These are phyloP conservation scores for Lachnellula cervina DNA, from an alignment of 2,329 filamentous ascomycete species.

Conservation along the genomic window DNA sequence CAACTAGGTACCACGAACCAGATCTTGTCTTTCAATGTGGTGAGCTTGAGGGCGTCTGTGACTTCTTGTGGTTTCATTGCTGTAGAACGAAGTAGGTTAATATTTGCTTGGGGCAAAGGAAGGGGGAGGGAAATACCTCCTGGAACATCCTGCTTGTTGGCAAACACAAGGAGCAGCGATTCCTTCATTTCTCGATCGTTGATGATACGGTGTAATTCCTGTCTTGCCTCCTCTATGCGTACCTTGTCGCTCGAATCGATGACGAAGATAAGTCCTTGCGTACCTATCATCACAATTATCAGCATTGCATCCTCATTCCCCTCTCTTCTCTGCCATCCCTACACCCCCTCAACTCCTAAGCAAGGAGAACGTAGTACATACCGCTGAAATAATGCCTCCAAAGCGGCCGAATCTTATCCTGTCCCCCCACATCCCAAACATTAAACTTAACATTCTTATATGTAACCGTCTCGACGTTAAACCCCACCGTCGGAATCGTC, in stretches of 20 bases:
- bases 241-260: slow-evolving; percentile 91
- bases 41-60: slow-evolving; percentile 70
- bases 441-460: slow-evolving; percentile 99
- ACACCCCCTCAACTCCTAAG: not conserved
- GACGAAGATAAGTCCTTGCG: slow-evolving; percentile 97
- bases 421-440: slow-evolving; percentile 97
- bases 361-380: slow-evolving; percentile 35
- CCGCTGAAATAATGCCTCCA: slow-evolving; percentile 97
- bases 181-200: slow-evolving; percentile 98
- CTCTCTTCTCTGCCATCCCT: slow-evolving; percentile 34
- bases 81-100: slow-evolving; percentile 32
- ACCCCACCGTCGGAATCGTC: slow-evolving; percentile 96
- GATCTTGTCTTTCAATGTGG: slow-evolving; percentile 74
- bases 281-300: slow-evolving; percentile 51
- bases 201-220: slow-evolving; percentile 94
- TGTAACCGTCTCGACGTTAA: slow-evolving; percentile 98
- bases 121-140: slow-evolving; percentile 53
- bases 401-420: slow-evolving; percentile 96
- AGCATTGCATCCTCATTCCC: slow-evolving; percentile 55
- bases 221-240: slow-evolving; percentile 87
- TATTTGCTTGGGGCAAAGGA: not conserved
- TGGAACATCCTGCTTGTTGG: slow-evolving; percentile 96
- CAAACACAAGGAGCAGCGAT: slow-evolving; percentile 88
- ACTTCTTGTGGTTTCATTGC: slow-evolving; percentile 77
- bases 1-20: slow-evolving; percentile 84